Base-by-base conservation (phyloP, 768 basidiomycete genomes). In the Mycena galericulata region DNA sequence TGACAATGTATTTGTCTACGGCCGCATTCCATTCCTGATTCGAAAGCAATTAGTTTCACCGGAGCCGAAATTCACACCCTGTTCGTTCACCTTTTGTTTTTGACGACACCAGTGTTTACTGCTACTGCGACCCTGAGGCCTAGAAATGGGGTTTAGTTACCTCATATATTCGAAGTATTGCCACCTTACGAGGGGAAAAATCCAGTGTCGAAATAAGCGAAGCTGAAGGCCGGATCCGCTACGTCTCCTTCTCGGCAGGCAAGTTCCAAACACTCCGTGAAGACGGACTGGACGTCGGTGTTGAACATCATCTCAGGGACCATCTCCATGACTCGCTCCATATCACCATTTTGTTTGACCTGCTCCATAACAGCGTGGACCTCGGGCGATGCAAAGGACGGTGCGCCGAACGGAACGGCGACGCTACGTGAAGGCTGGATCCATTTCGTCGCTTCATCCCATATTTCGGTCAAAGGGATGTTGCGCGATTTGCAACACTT, bases 1-100 rank as follows among this genome's bases (percentile, higher is more conserved):
- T 34, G 20, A 56, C 72, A 27, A 75, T 77, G 59, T 77, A 77
- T 22, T 65, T 56, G 47, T 78, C 77, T 2, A 78, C 70, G 12
- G 61, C 65, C 15, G 49, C 59, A 58, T 78, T 77, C 76, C 76
- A 78, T 41, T 72, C 67, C 49, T 56, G n/a, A 30, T 57, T 49
- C 60, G 43, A 15, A 38, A 45, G 12, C n/a, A 18, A 38, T 58
- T 29, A 15, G 24, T 26, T 53, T 22, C 38, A 11, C 49, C 17
- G n/a, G 24, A 27, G 15, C 12, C 0, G 24, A 22, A 18, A 10
- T 10, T 9, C n/a, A 41, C 29, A 34, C 26, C 14, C 7, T 22
- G n/a, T n/a, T n/a, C n/a, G 40, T 54, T 18, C 18, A 51, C 64
- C 49, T 67, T 67, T 38, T 67, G 65, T 34, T 53, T 60, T 38